phyloP scores from a whole-genome alignment of 495 filamentous ascomycete species.

The Xylaria castorea region DNA sequence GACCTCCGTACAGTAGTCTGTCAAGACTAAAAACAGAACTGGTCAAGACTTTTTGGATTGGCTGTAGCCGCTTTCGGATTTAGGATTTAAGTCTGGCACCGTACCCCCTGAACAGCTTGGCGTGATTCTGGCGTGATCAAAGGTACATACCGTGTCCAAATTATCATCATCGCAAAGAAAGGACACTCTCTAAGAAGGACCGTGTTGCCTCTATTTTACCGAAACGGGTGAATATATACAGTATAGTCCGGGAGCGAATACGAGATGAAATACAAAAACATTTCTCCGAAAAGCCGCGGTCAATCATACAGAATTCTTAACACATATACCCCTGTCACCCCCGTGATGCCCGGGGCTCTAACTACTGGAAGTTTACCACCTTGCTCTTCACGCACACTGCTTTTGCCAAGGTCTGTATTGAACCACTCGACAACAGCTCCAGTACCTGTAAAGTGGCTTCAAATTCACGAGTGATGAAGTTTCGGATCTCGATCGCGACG shows the following conservation, averaged over 20 bases:
- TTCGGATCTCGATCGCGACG: conserved; percentile 61
- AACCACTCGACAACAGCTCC: conserved; percentile 57
- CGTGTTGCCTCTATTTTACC: conserved; percentile 2
- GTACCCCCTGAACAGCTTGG: too few species aligned
- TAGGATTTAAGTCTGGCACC: too few species aligned
- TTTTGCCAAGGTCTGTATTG: conserved; percentile 56
- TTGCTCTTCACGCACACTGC: conserved; percentile 59
- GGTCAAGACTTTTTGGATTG: too few species aligned
- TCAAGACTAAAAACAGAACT: too few species aligned
- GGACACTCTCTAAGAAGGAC: too few species aligned
- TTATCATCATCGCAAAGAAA: too few species aligned
- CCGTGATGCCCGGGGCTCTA: conserved; percentile 11
- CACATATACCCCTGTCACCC: not conserved
- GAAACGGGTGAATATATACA: not conserved
- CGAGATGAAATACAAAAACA: not conserved
- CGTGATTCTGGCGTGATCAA: too few species aligned
- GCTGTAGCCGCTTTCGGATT: not conserved
- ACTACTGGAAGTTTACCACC: conserved; percentile 45
- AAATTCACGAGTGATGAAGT: conserved; percentile 57
- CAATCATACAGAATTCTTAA: not conserved
- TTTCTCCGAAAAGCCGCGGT: not conserved
- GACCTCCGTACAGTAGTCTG: too few species aligned
- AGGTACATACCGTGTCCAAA: not conserved
- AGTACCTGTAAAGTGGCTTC: conserved; percentile 62
- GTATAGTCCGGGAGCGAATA: not conserved